Conservation (phyloP, 2,329 filamentous ascomycete genomes). For the Arthroderma uncinatum region DNA sequence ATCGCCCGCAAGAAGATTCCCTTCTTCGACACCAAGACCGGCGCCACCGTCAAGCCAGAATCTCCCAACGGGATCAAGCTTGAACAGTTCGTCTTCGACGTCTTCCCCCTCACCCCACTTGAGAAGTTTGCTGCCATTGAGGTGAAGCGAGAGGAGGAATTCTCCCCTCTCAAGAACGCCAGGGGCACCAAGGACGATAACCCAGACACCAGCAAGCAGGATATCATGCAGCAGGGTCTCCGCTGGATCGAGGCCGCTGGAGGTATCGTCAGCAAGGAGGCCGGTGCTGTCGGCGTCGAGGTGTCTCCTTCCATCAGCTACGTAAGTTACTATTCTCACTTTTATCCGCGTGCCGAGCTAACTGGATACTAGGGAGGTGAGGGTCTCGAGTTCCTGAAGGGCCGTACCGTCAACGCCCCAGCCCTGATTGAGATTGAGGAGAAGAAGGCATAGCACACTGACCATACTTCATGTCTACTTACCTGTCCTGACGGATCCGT, state of each 20-base stretch:
- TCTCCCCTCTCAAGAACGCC: constrained; percentile 91
- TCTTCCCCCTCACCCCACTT: constrained; percentile 79
- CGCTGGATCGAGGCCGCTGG: constrained; percentile 76
- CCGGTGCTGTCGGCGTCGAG: constrained; percentile 59
- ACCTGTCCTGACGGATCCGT: no score
- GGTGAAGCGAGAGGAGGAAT: constrained; percentile 93
- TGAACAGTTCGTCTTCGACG: constrained; percentile 98
- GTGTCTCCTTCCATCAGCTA: constrained; percentile 92
- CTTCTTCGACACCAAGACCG: constrained; percentile 61
- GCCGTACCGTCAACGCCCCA: constrained; percentile 50
- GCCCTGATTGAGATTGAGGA: constrained; percentile 53
- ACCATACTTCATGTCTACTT: background rate
- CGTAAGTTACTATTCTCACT: constrained; percentile 48
- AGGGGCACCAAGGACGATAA: constrained; percentile 81
- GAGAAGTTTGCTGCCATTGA: constrained; percentile 91
- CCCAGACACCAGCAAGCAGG: constrained; percentile 78
- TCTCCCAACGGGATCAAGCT: constrained; percentile 98
- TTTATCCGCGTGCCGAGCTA: constrained; percentile 10
- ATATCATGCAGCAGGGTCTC: constrained; percentile 82
- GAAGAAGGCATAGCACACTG: constrained; percentile 18
- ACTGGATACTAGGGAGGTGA: constrained; percentile 44
- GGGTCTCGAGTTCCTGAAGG: constrained; percentile 50
- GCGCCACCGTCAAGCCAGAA: constrained; percentile 75
- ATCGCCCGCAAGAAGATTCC: constrained; percentile 98
- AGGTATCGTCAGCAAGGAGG: constrained; percentile 58